Conservation (phyloP, 306 rosid genomes). For the Glycyrrhiza uralensis region DNA sequence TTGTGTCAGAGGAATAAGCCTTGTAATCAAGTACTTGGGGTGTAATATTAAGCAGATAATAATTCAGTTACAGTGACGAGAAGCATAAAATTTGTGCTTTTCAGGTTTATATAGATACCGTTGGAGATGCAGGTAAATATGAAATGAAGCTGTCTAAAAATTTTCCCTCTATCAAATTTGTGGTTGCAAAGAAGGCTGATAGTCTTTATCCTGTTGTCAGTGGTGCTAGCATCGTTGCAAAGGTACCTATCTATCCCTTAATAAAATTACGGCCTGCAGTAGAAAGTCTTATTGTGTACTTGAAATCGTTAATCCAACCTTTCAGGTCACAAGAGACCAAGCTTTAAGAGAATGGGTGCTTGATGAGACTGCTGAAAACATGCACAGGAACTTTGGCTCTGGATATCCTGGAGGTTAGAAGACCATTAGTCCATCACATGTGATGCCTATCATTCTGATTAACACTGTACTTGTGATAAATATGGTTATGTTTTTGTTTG, state of each 20-base stretch:
- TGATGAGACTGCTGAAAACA: slow-evolving; percentile 80
- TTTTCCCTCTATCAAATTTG: slow-evolving; percentile 78
- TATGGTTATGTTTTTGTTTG: slow-evolving; percentile 34
- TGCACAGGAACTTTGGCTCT: slow-evolving; percentile 79
- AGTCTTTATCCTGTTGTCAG: slow-evolving; percentile 96
- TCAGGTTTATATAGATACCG: slow-evolving; percentile 92
- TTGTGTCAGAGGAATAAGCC: no score
- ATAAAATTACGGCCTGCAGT: neutral
- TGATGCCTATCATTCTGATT: neutral
- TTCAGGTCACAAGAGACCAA: slow-evolving; percentile 86
- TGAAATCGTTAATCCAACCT: neutral
- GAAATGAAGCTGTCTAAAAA: slow-evolving; percentile 57
- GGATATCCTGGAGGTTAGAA: slow-evolving; percentile 92
- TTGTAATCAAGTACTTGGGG: neutral
- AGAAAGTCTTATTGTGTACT: neutral
- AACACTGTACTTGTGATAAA: neutral
- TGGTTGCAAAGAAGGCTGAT: slow-evolving; percentile 97
- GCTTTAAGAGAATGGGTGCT: slow-evolving; percentile 79
- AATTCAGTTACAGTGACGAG: neutral
- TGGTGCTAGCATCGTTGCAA: slow-evolving; percentile 95
- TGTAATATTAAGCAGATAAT: neutral
- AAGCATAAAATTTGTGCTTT: slow-evolving; percentile 18
- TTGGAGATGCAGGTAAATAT: slow-evolving; percentile 88
- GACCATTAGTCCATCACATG: neutral
- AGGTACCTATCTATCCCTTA: slow-evolving; percentile 44